These are phyloP conservation scores for Alisma plantagoaquatica DNA, from an alignment of 106 monocot species.

Conservation along the genomic window DNA sequence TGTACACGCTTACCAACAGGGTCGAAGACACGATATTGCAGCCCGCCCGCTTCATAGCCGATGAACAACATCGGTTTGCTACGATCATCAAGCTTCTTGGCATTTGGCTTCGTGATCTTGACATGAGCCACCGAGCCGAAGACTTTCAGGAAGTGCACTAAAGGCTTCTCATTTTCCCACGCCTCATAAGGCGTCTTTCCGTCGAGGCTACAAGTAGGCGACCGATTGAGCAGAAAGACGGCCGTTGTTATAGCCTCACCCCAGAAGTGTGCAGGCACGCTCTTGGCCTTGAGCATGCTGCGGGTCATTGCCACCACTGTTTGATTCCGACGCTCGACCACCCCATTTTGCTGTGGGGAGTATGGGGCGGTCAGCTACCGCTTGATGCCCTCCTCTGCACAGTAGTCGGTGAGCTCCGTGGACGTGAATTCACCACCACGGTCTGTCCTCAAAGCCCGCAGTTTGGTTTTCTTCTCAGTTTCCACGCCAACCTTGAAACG, in stretches of 20 bases:
- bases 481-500: not conserved
- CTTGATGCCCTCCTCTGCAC: not conserved
- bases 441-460: not conserved
- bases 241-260: not conserved
- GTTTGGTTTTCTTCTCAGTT: not conserved
- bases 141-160: not conserved
- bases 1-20: too few species aligned
- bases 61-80: too few species aligned
- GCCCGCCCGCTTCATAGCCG: too few species aligned
- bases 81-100: not conserved
- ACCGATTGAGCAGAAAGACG: not conserved
- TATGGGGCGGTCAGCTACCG: not conserved
- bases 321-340: not conserved
- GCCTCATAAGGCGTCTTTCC: not conserved
- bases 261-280: not conserved
- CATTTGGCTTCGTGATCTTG: not conserved
- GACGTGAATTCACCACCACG: not conserved
- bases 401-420: not conserved
- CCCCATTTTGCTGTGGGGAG: not conserved
- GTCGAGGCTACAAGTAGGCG: not conserved
- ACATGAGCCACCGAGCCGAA: not conserved
- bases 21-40: too few species aligned
- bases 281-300: constrained; percentile 1
- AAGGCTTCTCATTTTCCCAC: not conserved
- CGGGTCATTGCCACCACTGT: not conserved